phyloP scores from a whole-genome alignment of 2,329 filamentous ascomycete species.

The Exophiala sp. region DNA sequence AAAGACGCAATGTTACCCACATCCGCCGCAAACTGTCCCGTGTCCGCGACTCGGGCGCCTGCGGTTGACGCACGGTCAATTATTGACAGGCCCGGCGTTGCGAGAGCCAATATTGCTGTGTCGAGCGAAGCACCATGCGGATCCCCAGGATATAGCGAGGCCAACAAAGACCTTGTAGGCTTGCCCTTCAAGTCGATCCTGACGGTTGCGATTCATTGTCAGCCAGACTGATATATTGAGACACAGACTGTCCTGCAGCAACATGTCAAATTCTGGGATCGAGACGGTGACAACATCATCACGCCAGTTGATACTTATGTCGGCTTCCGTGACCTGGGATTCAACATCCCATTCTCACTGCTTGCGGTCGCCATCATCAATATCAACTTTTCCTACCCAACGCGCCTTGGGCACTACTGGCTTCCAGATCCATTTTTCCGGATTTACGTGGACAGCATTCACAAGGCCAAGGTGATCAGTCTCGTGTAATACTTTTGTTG shows the following conservation, averaged over 20 bases:
- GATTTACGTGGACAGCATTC: constrained; percentile 37
- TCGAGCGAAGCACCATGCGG: not conserved
- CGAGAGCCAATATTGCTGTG: not conserved
- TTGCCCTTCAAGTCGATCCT: no score
- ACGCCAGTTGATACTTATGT: constrained; percentile 51
- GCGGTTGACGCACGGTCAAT: not conserved
- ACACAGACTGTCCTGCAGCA: constrained; percentile 46
- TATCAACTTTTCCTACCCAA: constrained; percentile 44
- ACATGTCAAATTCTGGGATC: constrained; percentile 53
- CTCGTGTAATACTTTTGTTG: not conserved
- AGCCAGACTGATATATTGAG: no score
- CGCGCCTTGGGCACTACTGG: constrained; percentile 31
- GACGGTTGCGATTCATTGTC: no score
- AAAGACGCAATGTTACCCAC: no score
- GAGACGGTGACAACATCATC: constrained; percentile 51
- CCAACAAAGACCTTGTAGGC: no score
- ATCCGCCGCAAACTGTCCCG: no score
- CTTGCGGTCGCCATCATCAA: constrained; percentile 40
- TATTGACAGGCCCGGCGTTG: not conserved
- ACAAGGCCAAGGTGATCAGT: constrained; percentile 36
- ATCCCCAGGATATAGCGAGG: not conserved
- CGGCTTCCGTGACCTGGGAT: constrained; percentile 48
- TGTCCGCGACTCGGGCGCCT: not conserved
- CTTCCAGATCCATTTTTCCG: constrained; percentile 45
- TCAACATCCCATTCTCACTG: constrained; percentile 32